A percentile compares a stretch with the other conserved stretches of the same genome.
phyloP scores from a whole-genome alignment of 208 protist genomes.

The Phytomonas francai region DNA sequence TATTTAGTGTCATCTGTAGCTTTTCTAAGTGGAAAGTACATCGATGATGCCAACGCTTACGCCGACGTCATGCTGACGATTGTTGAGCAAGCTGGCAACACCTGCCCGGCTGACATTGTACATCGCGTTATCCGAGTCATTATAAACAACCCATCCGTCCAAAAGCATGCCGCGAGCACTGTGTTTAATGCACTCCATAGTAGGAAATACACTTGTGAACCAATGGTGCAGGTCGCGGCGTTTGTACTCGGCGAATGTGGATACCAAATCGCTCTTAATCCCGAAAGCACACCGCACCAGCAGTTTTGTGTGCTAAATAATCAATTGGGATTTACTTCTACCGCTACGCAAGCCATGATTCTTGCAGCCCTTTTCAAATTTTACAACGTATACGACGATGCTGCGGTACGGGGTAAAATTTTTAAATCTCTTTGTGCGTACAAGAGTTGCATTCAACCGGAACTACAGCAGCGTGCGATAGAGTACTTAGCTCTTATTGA shows the following conservation, averaged over 20 bases:
- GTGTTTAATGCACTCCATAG: conserved; percentile 47
- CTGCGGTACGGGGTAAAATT: conserved; percentile 59
- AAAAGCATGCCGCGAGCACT: conserved; percentile 91
- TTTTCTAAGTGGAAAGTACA: conserved; percentile 95
- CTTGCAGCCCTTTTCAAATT: conserved; percentile 95
- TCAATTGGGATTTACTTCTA: conserved; percentile 56
- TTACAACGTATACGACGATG: conserved; percentile 91
- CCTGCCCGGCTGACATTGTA: conserved; percentile 91
- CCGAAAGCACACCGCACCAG: conserved; percentile 51
- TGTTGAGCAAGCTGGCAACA: conserved; percentile 93
- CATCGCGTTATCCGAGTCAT: conserved; percentile 93
- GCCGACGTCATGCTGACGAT: conserved; percentile 96
- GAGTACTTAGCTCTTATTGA: conserved; percentile 92
- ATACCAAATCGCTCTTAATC: conserved; percentile 93
- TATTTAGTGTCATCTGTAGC: conserved; percentile 95
- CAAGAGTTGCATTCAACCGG: conserved; percentile 78
- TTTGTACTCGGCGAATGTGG: conserved; percentile 98
- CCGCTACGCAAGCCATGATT: conserved; percentile 85
- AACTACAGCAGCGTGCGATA: conserved; percentile 96
- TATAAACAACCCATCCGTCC: conserved; percentile 93
- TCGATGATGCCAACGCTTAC: conserved; percentile 86
- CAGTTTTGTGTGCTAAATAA: conserved; percentile 85
- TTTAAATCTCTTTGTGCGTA: conserved; percentile 64
- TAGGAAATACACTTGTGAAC: conserved; percentile 28
- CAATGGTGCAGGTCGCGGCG: conserved; percentile 61